Evolutionary conservation across 345 rosid genomes (phyloP), one percentile per base, ranked within the genome.

Genomic region (Pseudoturritis turrita): DNA sequence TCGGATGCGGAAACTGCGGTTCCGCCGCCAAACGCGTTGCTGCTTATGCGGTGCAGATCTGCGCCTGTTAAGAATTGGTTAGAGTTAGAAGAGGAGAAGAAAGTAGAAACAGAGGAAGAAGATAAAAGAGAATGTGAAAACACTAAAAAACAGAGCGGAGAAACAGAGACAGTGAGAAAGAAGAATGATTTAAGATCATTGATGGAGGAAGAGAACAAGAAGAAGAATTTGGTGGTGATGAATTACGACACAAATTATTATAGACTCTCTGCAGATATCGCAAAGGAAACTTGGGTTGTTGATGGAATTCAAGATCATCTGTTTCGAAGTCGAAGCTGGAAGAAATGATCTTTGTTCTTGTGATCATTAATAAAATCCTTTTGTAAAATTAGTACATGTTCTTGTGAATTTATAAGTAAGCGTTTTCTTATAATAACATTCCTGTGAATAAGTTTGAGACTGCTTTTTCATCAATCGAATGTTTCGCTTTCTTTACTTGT

Each of bases 261-360:
- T 82, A 81, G 76, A 62, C 76, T 88, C 46, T 87, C 95, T 56
- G 18, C 88, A 44, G 98, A 92, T 13, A 80, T 89, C 10, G 92
- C 87, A 1, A 80, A 83, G 61, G 96, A 92, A 62, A 92, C 96
- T 68, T 89, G 98, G 98, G 76, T 92, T 73, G 87, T 84, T 36
- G 90, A 87, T 45, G 92, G 87, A 55, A 74, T 71, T 23, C 83
- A 37, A 66, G 91, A 88, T 78, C 77, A 75, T 31, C 62, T 88
- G 31, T 80, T 84, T 56, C 87, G 88, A 65, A 85, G 96, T 77
- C 81, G 86, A 75, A 92, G 98, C 66, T 88, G 85, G 82, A 92
- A 87, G 81, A 80, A 85, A 76, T 92, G 85, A 87, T 69, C 23
- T 46, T 71, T 49, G 53, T 10, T 37, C 23, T 49, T 41, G 50